Evolutionary conservation across 2,329 filamentous ascomycete species (phyloP), one percentile per base, ranked within the genome.

Genomic region (Pyrenophora graminea): DNA sequence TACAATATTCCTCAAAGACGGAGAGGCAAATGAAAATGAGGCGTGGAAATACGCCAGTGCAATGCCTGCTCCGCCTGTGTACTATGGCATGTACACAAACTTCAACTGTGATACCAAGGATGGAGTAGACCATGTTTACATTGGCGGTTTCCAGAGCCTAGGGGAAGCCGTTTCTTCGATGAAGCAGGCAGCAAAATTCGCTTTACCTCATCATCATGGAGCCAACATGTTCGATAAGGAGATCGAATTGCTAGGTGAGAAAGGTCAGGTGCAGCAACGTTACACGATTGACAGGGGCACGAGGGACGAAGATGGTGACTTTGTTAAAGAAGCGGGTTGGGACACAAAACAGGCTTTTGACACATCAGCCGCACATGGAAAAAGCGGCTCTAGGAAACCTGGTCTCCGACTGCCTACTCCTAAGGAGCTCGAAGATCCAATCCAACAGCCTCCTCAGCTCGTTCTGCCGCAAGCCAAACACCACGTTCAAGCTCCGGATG

Each of bases 111-210:
- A 47, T 3, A 4, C 21, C 2, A 10, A 27, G 3, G n/a, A 36
- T 1, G 5, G 39, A 3, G 33, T 12, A n/a, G 33, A 45, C 30
- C 15, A 39, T 3, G 37, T 43, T n/a, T 36, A 49, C 33, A n/a
- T 51, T 2, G 45, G 51, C n/a, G 52, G 45, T 1, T 49, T 33
- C 18, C 18, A 21, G 23, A 42, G 23, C n/a, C 6, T 52, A 0
- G 48, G 40, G 2, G 45, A 49, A 31, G 55, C 55, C 2, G 33
- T 19, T 7, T 8, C 40, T 5, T 48, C 48, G 1, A 55, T 55
- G 48, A 51, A 49, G 12, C 19, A 21, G 13, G 27, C 45, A 6
- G 51, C 45, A 3, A 19, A 12, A 3, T 27, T 19, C 12, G 39
- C 40, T 15, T 8, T 52, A 10, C 21, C 21, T 1, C 6, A n/a